phyloP scores from a whole-genome alignment of 2,329 filamentous ascomycete species.

The Neurospora sp. region DNA sequence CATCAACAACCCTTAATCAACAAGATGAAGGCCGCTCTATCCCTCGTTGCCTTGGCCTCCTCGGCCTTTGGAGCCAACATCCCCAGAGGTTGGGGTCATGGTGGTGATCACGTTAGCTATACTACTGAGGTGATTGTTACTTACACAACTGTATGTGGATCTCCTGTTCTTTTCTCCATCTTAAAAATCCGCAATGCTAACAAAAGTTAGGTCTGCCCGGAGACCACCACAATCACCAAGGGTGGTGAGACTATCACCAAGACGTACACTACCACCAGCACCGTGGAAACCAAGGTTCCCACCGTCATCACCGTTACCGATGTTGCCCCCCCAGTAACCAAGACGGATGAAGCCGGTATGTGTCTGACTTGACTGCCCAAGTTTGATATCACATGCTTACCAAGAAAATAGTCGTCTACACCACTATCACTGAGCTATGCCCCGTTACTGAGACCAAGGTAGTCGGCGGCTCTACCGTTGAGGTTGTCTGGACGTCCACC shows the following conservation, averaged over 20 bases:
- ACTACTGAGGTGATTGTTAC: conserved; percentile 16
- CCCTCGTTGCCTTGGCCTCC: conserved; percentile 21
- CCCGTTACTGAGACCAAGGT: conserved; percentile 36
- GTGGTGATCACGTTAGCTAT: conserved; percentile 1
- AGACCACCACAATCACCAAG: conserved; percentile 31
- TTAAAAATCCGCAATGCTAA: conserved; percentile 20
- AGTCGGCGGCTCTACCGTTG: conserved; percentile 29
- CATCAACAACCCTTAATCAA: conserved; percentile 2
- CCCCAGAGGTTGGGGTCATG: conserved; percentile 6
- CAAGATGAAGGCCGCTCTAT: conserved; percentile 24
- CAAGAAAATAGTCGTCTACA: conserved; percentile 27
- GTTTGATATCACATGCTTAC: conserved; percentile 24
- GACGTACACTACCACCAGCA: conserved; percentile 35
- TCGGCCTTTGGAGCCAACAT: conserved; percentile 20
- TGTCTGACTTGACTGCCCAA: conserved; percentile 18
- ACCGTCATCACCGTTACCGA: conserved; percentile 18
- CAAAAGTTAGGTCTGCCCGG: conserved; percentile 34
- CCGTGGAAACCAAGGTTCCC: conserved; percentile 24
- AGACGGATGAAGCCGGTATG: conserved; percentile 15
- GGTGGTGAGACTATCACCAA: conserved; percentile 29
- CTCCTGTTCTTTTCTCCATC: neutral
- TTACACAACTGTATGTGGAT: conserved; percentile 14
- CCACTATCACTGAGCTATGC: conserved; percentile 33
- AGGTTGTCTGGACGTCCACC: conserved; percentile 31
- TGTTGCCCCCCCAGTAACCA: conserved; percentile 11